Conservation (phyloP, 495 filamentous ascomycete species). For the Staphylotrichum tortipilum region DNA sequence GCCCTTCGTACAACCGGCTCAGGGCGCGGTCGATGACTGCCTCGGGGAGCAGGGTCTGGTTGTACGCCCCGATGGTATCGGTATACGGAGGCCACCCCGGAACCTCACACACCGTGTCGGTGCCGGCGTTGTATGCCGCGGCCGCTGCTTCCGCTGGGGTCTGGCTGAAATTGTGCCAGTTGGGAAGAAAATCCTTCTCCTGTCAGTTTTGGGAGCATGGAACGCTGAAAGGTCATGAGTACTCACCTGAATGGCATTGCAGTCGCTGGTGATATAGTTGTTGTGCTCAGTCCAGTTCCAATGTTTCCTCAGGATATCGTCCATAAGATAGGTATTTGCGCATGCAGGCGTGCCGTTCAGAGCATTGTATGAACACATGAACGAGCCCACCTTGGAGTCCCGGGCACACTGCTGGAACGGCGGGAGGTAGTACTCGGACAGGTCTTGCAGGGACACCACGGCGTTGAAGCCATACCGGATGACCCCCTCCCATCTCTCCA, state of each 20-base stretch:
- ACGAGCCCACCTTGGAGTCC: constrained; percentile 35
- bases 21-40: constrained; percentile 15
- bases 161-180: constrained; percentile 28
- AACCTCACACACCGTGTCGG: constrained; percentile 29
- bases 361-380: constrained; percentile 44
- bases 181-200: constrained; percentile 14
- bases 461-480: constrained; percentile 32
- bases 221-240: no score
- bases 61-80: constrained; percentile 24
- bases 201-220: no score
- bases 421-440: constrained; percentile 41
- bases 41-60: constrained; percentile 8
- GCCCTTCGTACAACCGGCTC: constrained; percentile 29
- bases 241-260: constrained; percentile 27
- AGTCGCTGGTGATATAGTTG: constrained; percentile 38
- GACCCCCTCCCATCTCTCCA: constrained; percentile 40
- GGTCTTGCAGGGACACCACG: constrained; percentile 32
- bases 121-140: constrained; percentile 27
- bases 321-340: constrained; percentile 33
- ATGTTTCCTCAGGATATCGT: constrained; percentile 35
- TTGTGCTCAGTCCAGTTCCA: constrained; percentile 37
- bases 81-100: constrained; percentile 19
- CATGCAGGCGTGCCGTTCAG: constrained; percentile 40
- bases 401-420: constrained; percentile 39
- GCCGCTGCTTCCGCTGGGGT: constrained; percentile 29